These are phyloP conservation scores for Auriculariales sp. DNA, from an alignment of 768 basidiomycete species.

Conservation along the genomic window DNA sequence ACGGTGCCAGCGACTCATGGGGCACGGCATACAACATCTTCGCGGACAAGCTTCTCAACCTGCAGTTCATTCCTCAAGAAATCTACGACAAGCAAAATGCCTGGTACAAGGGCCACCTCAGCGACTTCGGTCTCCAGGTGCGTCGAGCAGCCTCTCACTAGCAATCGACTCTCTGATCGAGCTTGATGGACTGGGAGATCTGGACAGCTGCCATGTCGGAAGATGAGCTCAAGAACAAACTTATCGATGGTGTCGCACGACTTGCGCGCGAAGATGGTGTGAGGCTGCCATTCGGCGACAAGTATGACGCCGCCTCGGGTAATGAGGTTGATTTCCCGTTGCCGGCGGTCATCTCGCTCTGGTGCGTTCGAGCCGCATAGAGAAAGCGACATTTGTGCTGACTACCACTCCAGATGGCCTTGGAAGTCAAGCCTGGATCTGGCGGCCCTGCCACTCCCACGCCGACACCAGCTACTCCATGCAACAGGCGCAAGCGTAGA, in stretches of 20 bases:
- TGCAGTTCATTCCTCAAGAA: conserved; percentile 34
- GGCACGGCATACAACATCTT: conserved; percentile 49
- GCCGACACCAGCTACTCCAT: too few relatives aligned
- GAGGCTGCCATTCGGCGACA: conserved; percentile 25
- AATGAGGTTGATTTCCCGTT: conserved; percentile 30
- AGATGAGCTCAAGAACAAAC: conserved; percentile 26
- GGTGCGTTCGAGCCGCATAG: background rate
- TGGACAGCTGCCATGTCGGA: conserved; percentile 40
- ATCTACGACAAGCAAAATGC: conserved; percentile 35
- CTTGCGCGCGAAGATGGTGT: conserved; percentile 33
- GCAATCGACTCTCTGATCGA: background rate
- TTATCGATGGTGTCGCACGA: conserved; percentile 34
- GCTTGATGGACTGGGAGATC: conserved; percentile 40
- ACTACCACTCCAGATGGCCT: background rate
- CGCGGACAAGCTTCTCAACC: conserved; percentile 40
- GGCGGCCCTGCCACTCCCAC: too few relatives aligned
- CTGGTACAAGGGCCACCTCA: conserved; percentile 27
- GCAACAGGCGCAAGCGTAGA: too few relatives aligned
- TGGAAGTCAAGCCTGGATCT: too few relatives aligned
- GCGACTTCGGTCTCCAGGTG: conserved; percentile 15
- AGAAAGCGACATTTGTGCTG: background rate
- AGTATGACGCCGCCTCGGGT: conserved; percentile 41
- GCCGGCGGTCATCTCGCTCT: conserved; percentile 4
- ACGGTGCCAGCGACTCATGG: conserved; percentile 30
- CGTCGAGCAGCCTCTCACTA: background rate